A percentile compares a stretch with the other conserved stretches of the same genome.
Conservation (phyloP, 352 stramenopile genomes). For the Globisporangium mamillatum region DNA sequence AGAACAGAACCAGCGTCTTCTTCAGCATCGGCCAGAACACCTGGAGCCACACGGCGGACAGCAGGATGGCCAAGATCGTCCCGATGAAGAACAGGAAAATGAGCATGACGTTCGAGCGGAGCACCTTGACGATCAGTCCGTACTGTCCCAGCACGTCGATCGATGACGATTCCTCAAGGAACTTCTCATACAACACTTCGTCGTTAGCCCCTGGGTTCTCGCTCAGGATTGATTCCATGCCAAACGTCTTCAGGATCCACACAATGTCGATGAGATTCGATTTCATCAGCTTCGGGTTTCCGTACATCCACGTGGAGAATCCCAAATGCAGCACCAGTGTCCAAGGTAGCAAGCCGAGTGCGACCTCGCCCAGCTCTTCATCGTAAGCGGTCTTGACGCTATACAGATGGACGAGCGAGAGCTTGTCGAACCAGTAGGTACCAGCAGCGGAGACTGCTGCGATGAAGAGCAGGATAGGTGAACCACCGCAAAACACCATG, state of each 20-base stretch:
- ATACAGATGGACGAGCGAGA: conserved; percentile 71
- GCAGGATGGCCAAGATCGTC: conserved; percentile 43
- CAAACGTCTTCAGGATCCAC: not conserved
- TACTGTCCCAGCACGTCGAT: conserved; percentile 47
- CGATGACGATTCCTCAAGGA: conserved; percentile 1
- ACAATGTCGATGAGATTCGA: not conserved
- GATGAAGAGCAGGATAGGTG: conserved; percentile 77
- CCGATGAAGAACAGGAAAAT: conserved; percentile 62
- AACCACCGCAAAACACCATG: conserved; percentile 77
- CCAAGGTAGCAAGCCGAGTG: conserved; percentile 60
- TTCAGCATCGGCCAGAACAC: conserved; percentile 19
- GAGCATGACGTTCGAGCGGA: conserved; percentile 72
- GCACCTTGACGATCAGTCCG: conserved; percentile 65
- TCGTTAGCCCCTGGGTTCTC: conserved; percentile 1
- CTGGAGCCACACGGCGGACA: conserved; percentile 52
- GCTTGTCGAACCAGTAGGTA: conserved; percentile 83
- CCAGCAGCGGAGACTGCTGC: conserved; percentile 52
- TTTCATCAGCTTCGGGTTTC: conserved; percentile 38
- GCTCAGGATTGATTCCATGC: not conserved
- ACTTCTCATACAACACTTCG: conserved; percentile 16
- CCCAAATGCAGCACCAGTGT: conserved; percentile 63
- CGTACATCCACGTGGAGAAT: conserved; percentile 87
- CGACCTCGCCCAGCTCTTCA: conserved; percentile 63
- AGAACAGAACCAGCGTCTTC: not conserved
- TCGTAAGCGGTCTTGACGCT: conserved; percentile 80